Evolutionary conservation across 345 rosid genomes (phyloP).

Genomic region (Aethionema arabicum): DNA sequence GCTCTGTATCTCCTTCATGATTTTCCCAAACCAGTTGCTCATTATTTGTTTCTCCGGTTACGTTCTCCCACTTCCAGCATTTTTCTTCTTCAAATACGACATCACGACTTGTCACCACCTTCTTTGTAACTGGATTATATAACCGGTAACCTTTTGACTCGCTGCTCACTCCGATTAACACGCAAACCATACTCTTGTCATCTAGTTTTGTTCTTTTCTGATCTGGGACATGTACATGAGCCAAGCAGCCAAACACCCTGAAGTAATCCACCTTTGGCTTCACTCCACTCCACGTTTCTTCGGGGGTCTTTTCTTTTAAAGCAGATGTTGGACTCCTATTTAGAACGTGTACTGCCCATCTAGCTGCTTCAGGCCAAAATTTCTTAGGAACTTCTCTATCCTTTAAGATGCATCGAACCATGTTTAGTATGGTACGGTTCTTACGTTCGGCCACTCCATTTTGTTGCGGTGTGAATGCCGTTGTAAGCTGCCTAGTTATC

Average conservation of each 20-base stretch:
- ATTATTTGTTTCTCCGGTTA: background rate
- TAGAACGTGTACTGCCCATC: background rate
- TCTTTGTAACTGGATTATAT: background rate
- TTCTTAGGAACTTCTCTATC: background rate
- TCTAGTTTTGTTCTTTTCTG: background rate
- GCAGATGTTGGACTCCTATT: background rate
- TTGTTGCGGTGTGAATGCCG: background rate
- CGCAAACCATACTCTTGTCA: background rate
- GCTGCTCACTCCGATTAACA: background rate
- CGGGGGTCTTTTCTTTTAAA: background rate
- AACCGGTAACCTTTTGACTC: background rate
- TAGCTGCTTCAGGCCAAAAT: background rate
- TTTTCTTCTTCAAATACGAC: background rate
- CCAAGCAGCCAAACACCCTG: background rate
- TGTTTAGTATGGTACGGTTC: background rate
- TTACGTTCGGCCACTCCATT: background rate
- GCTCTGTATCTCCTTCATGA: background rate
- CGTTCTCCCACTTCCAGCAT: background rate
- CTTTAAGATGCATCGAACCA: background rate
- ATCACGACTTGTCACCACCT: background rate
- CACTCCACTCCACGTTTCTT: background rate
- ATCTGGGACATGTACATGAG: background rate
- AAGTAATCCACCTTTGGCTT: background rate
- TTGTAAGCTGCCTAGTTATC: background rate
- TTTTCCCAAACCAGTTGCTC: background rate